These are phyloP conservation scores for Passalora sequoiae DNA, from an alignment of 2,329 filamentous ascomycete genomes.

Conservation along the genomic window DNA sequence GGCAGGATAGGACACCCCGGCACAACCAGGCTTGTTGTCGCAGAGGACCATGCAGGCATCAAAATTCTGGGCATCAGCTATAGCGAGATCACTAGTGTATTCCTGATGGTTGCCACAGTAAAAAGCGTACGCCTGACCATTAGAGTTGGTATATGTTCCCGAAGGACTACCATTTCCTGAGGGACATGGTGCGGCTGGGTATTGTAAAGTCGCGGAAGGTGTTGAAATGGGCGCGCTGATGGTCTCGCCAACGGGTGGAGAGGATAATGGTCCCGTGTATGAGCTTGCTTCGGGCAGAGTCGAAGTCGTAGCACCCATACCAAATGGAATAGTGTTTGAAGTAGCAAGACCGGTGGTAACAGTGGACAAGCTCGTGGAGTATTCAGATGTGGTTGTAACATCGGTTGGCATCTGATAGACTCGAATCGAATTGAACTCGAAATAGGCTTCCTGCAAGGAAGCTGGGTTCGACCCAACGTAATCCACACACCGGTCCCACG, in stretches of 20 bases:
- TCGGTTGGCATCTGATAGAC: conserved; percentile 36
- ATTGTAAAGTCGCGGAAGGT: not conserved
- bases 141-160: conserved; percentile 4
- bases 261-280: conserved; percentile 30
- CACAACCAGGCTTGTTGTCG: conserved; percentile 17
- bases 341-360: conserved; percentile 17
- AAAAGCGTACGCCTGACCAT: conserved; percentile 3
- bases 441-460: conserved; percentile 36
- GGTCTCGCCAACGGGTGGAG: conserved; percentile 8
- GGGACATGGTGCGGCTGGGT: not conserved
- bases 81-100: not conserved
- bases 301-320: conserved; percentile 26
- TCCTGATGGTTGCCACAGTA: conserved; percentile 8
- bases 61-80: conserved; percentile 2
- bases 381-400: conserved; percentile 21
- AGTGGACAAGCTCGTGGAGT: conserved; percentile 27
- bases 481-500: conserved; percentile 28
- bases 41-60: conserved; percentile 18
- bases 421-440: conserved; percentile 38
- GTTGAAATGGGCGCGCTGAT: not conserved
- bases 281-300: conserved; percentile 13
- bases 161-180: not conserved
- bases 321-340: conserved; percentile 23
- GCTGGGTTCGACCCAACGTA: conserved; percentile 33
- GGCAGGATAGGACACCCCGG: conserved; percentile 13